phyloP scores from a whole-genome alignment of 2,329 filamentous ascomycete species.

The Clonostachys solani region DNA sequence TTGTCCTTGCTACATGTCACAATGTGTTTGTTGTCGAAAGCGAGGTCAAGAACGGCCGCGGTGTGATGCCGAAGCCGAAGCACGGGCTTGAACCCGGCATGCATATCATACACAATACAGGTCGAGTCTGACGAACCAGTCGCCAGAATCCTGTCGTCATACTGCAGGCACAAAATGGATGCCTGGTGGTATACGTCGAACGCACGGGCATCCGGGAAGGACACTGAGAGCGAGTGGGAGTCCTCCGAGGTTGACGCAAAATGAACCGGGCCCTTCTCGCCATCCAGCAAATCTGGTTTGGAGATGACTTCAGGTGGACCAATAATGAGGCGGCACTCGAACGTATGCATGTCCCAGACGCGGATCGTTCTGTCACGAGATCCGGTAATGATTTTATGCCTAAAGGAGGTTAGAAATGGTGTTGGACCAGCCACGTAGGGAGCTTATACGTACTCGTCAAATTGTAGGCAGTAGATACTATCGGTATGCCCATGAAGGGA shows the following conservation, averaged over 20 bases:
- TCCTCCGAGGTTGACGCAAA: constrained; percentile 48
- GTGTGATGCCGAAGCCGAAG: constrained; percentile 74
- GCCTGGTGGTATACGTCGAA: constrained; percentile 74
- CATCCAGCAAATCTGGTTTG: constrained; percentile 43
- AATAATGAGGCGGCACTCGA: constrained; percentile 80
- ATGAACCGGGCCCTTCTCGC: constrained; percentile 46
- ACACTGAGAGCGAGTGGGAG: constrained; percentile 37
- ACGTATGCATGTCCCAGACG: constrained; percentile 91
- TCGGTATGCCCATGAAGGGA: constrained; percentile 93
- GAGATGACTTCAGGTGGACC: constrained; percentile 67
- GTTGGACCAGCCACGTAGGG: not conserved
- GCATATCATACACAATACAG: constrained; percentile 87
- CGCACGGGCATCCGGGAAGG: constrained; percentile 49
- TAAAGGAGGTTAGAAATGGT: constrained; percentile 31
- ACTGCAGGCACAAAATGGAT: constrained; percentile 92
- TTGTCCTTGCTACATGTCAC: constrained; percentile 97
- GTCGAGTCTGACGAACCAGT: constrained; percentile 91
- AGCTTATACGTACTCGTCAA: constrained; percentile 71
- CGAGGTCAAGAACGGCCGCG: constrained; percentile 88
- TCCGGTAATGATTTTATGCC: constrained; percentile 92
- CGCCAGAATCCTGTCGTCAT: constrained; percentile 87
- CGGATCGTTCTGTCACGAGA: constrained; percentile 94
- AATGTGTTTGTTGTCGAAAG: constrained; percentile 88
- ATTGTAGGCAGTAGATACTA: constrained; percentile 96
- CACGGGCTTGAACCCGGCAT: constrained; percentile 73